phyloP scores from a whole-genome alignment of 1,284 basidiomycete genomes.

The Mycosarcoma maydis region DNA sequence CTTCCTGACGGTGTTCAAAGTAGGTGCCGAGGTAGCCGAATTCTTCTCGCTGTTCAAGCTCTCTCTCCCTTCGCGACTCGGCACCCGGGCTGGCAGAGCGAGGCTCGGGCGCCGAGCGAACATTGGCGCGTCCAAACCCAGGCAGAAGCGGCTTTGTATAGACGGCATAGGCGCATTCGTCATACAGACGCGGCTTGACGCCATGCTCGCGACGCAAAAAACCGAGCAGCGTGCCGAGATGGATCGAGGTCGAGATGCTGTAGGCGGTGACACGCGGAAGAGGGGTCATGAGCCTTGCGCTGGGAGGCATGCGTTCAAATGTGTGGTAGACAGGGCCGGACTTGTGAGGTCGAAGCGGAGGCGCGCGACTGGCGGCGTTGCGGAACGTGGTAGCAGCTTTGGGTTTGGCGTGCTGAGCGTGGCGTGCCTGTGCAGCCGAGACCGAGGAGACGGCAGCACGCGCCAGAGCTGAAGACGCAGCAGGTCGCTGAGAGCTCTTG shows the following conservation, averaged over 20 bases:
- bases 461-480: conserved; percentile 46
- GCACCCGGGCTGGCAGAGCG: conserved; percentile 72
- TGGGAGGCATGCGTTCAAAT: conserved; percentile 64
- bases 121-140: conserved; percentile 84
- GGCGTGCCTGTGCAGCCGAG: conserved; percentile 33
- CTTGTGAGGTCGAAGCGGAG: conserved; percentile 42
- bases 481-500: conserved; percentile 35
- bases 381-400: conserved; percentile 40
- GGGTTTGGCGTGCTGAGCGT: conserved; percentile 24
- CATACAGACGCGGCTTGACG: conserved; percentile 85
- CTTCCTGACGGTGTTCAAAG: conserved; percentile 59
- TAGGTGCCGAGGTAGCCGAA: conserved; percentile 80
- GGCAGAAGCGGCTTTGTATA: conserved; percentile 91
- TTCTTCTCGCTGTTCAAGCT: conserved; percentile 86
- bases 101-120: conserved; percentile 78
- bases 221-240: conserved; percentile 61
- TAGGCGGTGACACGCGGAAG: conserved; percentile 72
- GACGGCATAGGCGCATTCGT: conserved; percentile 91
- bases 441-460: conserved; percentile 44
- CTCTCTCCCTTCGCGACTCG: conserved; percentile 73
- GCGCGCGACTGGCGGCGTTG: conserved; percentile 33
- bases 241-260: conserved; percentile 78
- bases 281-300: conserved; percentile 49
- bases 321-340: conserved; percentile 62
- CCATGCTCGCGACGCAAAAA: conserved; percentile 94